Conservation (phyloP, 768 basidiomycete species). For the Multifurca ochricompacta region DNA sequence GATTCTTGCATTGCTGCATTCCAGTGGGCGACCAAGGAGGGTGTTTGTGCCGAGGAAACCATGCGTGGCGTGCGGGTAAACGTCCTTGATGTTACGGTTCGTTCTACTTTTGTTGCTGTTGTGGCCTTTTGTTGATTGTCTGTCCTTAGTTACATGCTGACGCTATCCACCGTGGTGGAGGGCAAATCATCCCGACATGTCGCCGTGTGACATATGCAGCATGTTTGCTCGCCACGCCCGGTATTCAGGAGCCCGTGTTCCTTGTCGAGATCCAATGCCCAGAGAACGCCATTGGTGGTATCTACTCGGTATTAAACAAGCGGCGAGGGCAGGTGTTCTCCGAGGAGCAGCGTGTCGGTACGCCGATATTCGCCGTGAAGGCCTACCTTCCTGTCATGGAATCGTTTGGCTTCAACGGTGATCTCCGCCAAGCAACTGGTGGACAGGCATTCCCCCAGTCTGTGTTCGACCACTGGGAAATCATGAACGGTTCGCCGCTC, state of each 20-base stretch:
- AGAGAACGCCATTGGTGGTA: constrained; percentile 94
- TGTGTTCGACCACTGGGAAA: constrained; percentile 91
- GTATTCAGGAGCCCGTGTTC: constrained; percentile 95
- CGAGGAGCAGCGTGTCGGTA: constrained; percentile 94
- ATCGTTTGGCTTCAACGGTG: constrained; percentile 97
- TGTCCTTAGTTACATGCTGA: constrained; percentile 79
- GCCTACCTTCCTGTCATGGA: constrained; percentile 88
- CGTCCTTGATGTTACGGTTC: constrained; percentile 88
- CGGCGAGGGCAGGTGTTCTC: constrained; percentile 98
- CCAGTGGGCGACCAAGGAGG: constrained; percentile 99
- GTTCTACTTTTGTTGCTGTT: constrained; percentile 23
- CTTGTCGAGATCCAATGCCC: constrained; percentile 98
- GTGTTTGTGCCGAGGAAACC: constrained; percentile 93
- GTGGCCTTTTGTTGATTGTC: constrained; percentile 1
- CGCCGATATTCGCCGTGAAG: constrained; percentile 99
- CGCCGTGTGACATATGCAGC: constrained; percentile 96
- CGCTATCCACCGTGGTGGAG: constrained; percentile 99
- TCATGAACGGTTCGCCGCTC: constrained; percentile 73
- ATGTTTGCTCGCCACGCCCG: constrained; percentile 82
- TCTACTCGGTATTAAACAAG: constrained; percentile 90
- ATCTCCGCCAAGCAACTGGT: constrained; percentile 82
- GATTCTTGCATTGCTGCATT: constrained; percentile 98
- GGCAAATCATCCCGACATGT: constrained; percentile 95
- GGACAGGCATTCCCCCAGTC: constrained; percentile 98
- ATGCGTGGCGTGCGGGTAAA: constrained; percentile 99